Evolutionary conservation across 352 stramenopile species (phyloP), one percentile per base, ranked within the genome.

Genomic region (Lagenidium giganteum): DNA sequence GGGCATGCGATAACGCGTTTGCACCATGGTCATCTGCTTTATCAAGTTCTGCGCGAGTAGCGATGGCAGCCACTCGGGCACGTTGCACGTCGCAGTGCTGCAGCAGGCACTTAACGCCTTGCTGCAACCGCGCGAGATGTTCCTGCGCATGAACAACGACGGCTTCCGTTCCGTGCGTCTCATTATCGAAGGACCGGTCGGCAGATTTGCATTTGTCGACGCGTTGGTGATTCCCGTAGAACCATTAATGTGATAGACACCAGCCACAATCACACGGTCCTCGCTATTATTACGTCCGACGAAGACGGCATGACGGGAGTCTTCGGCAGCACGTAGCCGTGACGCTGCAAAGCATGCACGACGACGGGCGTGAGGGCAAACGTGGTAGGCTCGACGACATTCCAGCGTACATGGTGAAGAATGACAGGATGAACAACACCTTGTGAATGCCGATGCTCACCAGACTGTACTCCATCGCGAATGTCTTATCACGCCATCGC

Each of bases 301-400:
- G n/a, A n/a, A n/a, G n/a, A n/a, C n/a, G n/a, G n/a, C n/a, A n/a
- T n/a, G n/a, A n/a, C n/a, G n/a, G n/a, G n/a, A n/a, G n/a, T n/a
- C 45, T 47, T 51, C 13, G 66, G 57, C 26, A 85, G 58, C 75
- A 91, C 87, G 51, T 88, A 91, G 12, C 78, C 78, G 49, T 70
- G 67, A 42, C 74, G 58, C 25, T 75, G 74, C 46, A 91, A 42
- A 28, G 37, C 42, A n/a, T n/a, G n/a, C n/a, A n/a, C n/a, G n/a
- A 93, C 74, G 5, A 93, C 57, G 8, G 80, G 80, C 8, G 80
- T 90, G 21, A 89, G 68, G 8, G 73, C 75, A 49, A 90, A 87
- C 22, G 80, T 93, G 9, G 90, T 57, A 7, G 77, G 77, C 80
- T 78, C n/a, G 62, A 70, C 0, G 78, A 85, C 20, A 91, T 65